These are phyloP conservation scores for Populus davidiana DNA, from an alignment of 345 rosid genomes.

Conservation along the genomic window DNA sequence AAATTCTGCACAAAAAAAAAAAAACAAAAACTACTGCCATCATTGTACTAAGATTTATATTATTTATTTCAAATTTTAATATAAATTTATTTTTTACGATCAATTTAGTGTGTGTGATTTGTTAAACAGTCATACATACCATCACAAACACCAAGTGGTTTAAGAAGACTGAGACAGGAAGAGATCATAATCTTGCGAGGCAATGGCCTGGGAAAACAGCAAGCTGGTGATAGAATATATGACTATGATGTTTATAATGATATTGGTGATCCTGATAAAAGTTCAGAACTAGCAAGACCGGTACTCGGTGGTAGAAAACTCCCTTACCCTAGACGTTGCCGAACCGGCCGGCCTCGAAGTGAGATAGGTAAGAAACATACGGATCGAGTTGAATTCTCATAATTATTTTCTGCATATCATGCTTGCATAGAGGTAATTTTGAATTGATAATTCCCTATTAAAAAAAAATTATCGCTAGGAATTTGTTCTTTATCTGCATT, in stretches of 20 bases:
- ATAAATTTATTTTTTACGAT: too few relatives aligned
- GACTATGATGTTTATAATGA: constrained; percentile 85
- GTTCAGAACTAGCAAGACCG: constrained; percentile 22
- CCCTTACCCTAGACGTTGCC: constrained; percentile 55
- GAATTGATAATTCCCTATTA: background rate
- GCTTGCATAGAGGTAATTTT: background rate
- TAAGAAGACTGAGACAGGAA: constrained; percentile 47
- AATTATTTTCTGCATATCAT: background rate
- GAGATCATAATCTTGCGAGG: constrained; percentile 60
- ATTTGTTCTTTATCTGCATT: too few relatives aligned
- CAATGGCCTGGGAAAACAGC: constrained; percentile 58
- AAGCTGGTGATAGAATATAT: constrained; percentile 52
- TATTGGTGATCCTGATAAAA: constrained; percentile 58
- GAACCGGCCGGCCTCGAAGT: constrained; percentile 37
- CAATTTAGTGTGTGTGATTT: background rate
- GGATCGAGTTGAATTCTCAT: background rate
- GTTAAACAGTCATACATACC: constrained; percentile 54
- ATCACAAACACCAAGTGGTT: constrained; percentile 56
- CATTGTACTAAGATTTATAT: background rate
- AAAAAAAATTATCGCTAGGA: background rate
- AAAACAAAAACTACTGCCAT: background rate
- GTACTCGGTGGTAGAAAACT: constrained; percentile 41
- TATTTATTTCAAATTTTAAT: too few relatives aligned
- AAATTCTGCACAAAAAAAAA: too few relatives aligned
- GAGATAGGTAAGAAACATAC: constrained; percentile 21